Conservation (phyloP, 371 early-diverging fungal genomes). For the Lichtheimia ramosa region DNA sequence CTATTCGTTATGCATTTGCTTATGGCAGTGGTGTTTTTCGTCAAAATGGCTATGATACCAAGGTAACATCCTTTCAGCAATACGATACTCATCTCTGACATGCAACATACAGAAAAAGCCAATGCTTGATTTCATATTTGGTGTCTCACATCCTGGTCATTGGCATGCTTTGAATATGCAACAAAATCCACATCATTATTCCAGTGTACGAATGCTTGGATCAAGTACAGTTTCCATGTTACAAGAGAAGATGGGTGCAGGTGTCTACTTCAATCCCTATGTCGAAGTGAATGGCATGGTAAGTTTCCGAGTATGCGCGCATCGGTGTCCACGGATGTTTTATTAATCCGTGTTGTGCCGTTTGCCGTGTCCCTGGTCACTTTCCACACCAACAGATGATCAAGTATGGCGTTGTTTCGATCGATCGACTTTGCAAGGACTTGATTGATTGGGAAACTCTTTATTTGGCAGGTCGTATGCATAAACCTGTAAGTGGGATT, state of each 20-base stretch:
- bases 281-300: conserved; percentile 84
- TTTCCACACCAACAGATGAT: conserved; percentile 53
- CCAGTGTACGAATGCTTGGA: conserved; percentile 69
- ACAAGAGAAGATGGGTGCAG: conserved; percentile 88
- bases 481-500: conserved; percentile 84
- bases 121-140: conserved; percentile 95
- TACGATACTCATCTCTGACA: not conserved
- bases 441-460: conserved; percentile 92
- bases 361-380: not conserved
- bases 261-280: conserved; percentile 95
- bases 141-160: conserved; percentile 93
- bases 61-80: conserved; percentile 37
- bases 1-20: conserved; percentile 86
- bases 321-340: not conserved
- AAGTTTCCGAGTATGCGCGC: conserved; percentile 18
- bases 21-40: conserved; percentile 95
- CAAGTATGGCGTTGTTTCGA: conserved; percentile 96
- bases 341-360: not conserved
- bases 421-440: conserved; percentile 83
- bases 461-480: conserved; percentile 95
- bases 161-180: conserved; percentile 95
- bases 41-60: conserved; percentile 77
- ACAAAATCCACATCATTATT: conserved; percentile 91
- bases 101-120: conserved; percentile 49
- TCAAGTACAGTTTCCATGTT: conserved; percentile 70